These are phyloP conservation scores for Vitis rotundifolia DNA, from an alignment of 164 flowering plant genomes.

Conservation along the genomic window DNA sequence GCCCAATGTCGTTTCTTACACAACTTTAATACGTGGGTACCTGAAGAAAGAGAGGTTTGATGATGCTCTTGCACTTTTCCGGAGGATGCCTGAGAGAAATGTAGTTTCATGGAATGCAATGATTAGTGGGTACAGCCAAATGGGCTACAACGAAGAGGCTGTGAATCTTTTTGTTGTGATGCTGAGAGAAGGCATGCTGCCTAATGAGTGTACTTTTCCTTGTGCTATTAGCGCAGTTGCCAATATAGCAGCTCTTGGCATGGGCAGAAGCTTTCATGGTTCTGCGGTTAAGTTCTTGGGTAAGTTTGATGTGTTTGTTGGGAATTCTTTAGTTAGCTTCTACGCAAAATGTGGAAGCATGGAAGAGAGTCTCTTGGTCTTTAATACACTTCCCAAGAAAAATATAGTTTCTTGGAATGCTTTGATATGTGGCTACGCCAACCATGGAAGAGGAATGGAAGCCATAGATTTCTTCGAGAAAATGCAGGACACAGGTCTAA, in stretches of 20 bases:
- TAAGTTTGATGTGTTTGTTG: constrained; percentile 45
- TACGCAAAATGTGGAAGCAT: constrained; percentile 88
- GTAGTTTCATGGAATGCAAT: constrained; percentile 86
- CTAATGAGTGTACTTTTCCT: constrained; percentile 58
- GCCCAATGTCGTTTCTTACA: constrained; percentile 79
- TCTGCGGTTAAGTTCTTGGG: constrained; percentile 64
- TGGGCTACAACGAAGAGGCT: constrained; percentile 73
- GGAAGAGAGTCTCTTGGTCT: constrained; percentile 66
- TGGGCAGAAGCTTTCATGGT: constrained; percentile 79
- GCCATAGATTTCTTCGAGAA: constrained; percentile 46
- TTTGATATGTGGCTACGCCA: constrained; percentile 74
- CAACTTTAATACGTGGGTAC: constrained; percentile 65
- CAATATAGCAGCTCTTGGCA: constrained; percentile 66
- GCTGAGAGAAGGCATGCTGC: constrained; percentile 60
- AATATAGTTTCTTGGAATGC: constrained; percentile 88
- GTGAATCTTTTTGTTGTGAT: constrained; percentile 70
- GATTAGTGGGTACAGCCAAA: constrained; percentile 79
- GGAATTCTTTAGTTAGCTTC: constrained; percentile 70
- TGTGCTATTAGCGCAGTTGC: constrained; percentile 68
- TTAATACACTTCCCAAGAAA: constrained; percentile 40
- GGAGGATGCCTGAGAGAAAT: constrained; percentile 68
- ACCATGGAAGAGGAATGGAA: constrained; percentile 70
- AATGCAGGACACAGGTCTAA: constrained; percentile 36
- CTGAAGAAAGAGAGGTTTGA: constrained; percentile 50
- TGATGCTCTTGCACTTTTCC: constrained; percentile 53